Base-by-base conservation (phyloP, 106 monocot species). In the Allium cepa region DNA sequence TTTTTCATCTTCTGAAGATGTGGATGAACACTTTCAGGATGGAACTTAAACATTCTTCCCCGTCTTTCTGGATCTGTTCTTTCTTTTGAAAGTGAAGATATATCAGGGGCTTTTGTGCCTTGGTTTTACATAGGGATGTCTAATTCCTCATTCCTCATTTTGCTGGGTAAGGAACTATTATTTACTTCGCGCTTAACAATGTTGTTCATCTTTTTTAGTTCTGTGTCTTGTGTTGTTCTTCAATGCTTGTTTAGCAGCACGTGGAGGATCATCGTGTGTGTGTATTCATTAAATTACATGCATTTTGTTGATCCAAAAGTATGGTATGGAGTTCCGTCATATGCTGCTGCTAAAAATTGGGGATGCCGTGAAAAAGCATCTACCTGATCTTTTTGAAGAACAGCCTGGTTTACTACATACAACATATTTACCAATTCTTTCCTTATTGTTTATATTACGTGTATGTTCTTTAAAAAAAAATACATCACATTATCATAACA, bases 51-150 rank as follows among this genome's bases (percentile, higher is more conserved):
- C 72, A 92, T 87, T 70, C 55, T 99, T 52, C 85, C 97, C 49
- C 75, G 97, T 8, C 86, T 99, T 72, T 87, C 97, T 77, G 92
- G 92, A 49, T 99, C 97, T 49, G 80, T 90, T 79, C 82, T 92
- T 75, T 79, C 80, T 47, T 92, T 87, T 69, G 97, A 99, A 76
- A 73, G 68, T 47, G 97, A 75, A 62, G 97, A 99, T 79, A 99
- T 99, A 57, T 92, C 97, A 65, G 97, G 97, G n/a, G 92, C 92
- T 26, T 57, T 92, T 60, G 92, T 97, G 50, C 97, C 97, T 60
- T 97, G 92, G 92, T 67, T 97, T 36, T 97, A 97, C 70, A 63
- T 97, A 51, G 97, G 92, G 56, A 99, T 99, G 97, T 99, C 92
- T 62, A n/a, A n/a, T n/a, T n/a, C n/a, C n/a, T n/a, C n/a, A n/a